These are phyloP conservation scores for Boletus bicolor DNA, from an alignment of 768 basidiomycete genomes.

Conservation along the genomic window DNA sequence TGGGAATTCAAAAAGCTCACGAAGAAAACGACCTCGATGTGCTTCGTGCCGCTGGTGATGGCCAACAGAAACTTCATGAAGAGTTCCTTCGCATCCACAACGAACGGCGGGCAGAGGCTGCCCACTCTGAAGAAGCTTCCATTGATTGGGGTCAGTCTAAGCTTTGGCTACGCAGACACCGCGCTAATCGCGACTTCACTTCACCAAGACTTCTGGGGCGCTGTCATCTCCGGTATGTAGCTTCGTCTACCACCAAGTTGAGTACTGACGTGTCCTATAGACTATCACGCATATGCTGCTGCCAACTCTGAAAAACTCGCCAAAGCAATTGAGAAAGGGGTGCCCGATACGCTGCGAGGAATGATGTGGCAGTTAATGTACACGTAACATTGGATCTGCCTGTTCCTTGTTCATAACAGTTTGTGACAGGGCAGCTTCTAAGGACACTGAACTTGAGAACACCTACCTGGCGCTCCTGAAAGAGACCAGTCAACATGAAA, in stretches of 20 bases:
- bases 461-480: conserved; percentile 81
- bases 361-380: conserved; percentile 99
- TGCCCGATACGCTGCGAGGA: conserved; percentile 82
- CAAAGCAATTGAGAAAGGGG: conserved; percentile 86
- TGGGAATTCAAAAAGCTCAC: conserved; percentile 45
- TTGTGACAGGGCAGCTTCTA: conserved; percentile 79
- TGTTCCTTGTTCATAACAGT: conserved; percentile 11
- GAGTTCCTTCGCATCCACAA: conserved; percentile 69
- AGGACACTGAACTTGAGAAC: conserved; percentile 81
- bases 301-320: conserved; percentile 76
- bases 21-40: conserved; percentile 39
- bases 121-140: conserved; percentile 36
- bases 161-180: neutral
- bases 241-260: neutral
- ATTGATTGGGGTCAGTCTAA: conserved; percentile 74
- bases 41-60: conserved; percentile 53
- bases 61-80: conserved; percentile 69
- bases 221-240: conserved; percentile 75
- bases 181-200: conserved; percentile 5
- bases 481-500: conserved; percentile 85
- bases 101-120: conserved; percentile 44
- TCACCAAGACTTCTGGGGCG: conserved; percentile 86
- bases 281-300: conserved; percentile 87
- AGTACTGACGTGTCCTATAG: conserved; percentile 35
- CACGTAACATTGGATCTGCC: conserved; percentile 14